These are phyloP conservation scores for Hymenoscyphus fraxineus DNA, from an alignment of 2,329 filamentous ascomycete genomes.

Conservation along the genomic window DNA sequence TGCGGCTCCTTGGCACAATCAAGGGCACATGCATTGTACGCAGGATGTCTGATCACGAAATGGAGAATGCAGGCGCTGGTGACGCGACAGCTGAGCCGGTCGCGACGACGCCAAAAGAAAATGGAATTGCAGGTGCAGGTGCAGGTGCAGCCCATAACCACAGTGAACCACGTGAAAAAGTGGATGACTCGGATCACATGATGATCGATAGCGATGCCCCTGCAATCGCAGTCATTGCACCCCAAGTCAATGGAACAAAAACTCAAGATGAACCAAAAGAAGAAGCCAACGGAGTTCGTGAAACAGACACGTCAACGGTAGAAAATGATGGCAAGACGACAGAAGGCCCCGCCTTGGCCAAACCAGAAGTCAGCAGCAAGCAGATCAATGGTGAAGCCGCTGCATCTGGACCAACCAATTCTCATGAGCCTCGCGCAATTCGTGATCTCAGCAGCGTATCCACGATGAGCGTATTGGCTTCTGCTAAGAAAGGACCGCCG, in stretches of 20 bases:
- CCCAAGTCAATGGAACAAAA: background rate
- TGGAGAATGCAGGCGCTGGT: conserved; percentile 1
- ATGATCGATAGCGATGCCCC: background rate
- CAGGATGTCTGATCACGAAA: conserved; percentile 4
- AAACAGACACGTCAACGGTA: background rate
- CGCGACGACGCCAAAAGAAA: background rate
- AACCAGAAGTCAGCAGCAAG: background rate
- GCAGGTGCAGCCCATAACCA: too few species aligned
- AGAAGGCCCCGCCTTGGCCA: background rate
- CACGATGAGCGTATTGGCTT: background rate
- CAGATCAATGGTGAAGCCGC: background rate
- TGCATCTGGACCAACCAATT: too few species aligned
- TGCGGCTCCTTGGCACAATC: background rate
- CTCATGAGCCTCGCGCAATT: background rate
- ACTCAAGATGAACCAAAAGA: background rate
- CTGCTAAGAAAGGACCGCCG: background rate
- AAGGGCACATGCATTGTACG: background rate
- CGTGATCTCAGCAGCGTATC: background rate
- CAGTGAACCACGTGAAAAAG: background rate
- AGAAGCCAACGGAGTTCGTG: background rate
- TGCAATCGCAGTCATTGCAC: background rate
- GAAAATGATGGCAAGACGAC: background rate
- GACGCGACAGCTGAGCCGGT: background rate
- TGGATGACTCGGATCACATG: background rate
- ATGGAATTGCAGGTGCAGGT: too few species aligned